Conservation (phyloP, 1,284 basidiomycete species). For the Apiotrichum akiyoshidainum region DNA sequence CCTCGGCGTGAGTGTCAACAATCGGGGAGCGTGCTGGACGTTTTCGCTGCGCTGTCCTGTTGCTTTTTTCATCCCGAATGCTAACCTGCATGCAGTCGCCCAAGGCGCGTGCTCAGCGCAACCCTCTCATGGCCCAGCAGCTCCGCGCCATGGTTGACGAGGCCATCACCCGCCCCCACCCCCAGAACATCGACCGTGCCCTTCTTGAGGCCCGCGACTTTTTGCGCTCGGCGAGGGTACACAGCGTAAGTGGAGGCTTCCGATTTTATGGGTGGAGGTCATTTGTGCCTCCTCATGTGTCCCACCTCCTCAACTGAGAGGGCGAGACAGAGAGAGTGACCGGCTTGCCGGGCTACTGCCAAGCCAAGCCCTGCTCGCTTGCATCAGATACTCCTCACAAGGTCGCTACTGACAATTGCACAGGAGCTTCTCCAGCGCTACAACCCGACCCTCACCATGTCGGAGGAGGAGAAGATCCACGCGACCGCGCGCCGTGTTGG, state of each 20-base stretch:
- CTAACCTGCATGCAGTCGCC: constrained; percentile 47
- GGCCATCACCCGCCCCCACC: constrained; percentile 40
- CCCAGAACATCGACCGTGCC: constrained; percentile 51
- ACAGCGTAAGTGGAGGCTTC: constrained; percentile 53
- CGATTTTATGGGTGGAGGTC: too few species aligned
- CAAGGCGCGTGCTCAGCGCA: constrained; percentile 53
- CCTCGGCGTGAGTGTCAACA: constrained; percentile 36
- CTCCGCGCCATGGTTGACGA: constrained; percentile 56
- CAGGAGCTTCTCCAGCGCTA: constrained; percentile 75
- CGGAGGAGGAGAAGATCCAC: constrained; percentile 70
- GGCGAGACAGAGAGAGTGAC: too few species aligned
- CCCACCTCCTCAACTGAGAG: too few species aligned
- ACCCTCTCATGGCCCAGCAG: constrained; percentile 54
- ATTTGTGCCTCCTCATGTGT: too few species aligned
- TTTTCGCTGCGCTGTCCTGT: not conserved
- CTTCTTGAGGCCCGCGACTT: constrained; percentile 68
- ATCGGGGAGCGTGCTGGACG: not conserved
- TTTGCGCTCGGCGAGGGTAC: constrained; percentile 63
- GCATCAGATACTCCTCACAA: not conserved
- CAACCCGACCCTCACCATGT: constrained; percentile 76
- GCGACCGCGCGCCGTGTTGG: constrained; percentile 84
- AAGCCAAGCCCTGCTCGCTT: not conserved
- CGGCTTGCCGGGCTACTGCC: too few species aligned
- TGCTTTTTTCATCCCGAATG: constrained; percentile 1
- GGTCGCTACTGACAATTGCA: not conserved